Conservation (phyloP, 805 yeast species). For the Saccharomycopsis schoenii region DNA sequence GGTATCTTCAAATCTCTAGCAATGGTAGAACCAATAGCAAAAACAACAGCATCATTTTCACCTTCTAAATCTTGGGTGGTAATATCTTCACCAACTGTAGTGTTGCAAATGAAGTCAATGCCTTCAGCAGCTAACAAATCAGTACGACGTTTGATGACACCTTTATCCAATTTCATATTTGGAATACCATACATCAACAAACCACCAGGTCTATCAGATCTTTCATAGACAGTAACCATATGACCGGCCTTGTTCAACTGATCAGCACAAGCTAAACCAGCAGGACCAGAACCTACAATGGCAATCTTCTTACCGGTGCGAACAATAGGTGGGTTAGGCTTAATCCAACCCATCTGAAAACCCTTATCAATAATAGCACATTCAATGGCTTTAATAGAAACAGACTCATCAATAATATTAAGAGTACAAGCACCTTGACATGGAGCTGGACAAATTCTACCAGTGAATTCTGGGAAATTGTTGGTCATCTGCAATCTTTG, state of each 20-base stretch:
- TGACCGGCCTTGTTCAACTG: slow-evolving; percentile 97
- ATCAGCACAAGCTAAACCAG: slow-evolving; percentile 95
- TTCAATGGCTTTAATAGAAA: slow-evolving; percentile 92
- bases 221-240: slow-evolving; percentile 80
- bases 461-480: slow-evolving; percentile 97
- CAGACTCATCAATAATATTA: slow-evolving; percentile 90
- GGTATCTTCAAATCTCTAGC: slow-evolving; percentile 93
- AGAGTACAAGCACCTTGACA: slow-evolving; percentile 96
- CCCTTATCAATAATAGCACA: slow-evolving; percentile 95
- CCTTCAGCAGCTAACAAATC: slow-evolving; percentile 90
- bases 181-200: slow-evolving; percentile 98
- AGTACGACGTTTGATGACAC: slow-evolving; percentile 85
- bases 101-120: slow-evolving; percentile 61
- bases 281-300: slow-evolving; percentile 91
- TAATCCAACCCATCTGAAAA: slow-evolving; percentile 93
- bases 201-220: slow-evolving; percentile 95
- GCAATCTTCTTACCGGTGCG: slow-evolving; percentile 86
- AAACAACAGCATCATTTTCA: slow-evolving; percentile 70
- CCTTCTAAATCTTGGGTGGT: slow-evolving; percentile 58
- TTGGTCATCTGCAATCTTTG: slow-evolving; percentile 90
- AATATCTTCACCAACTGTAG: slow-evolving; percentile 79
- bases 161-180: slow-evolving; percentile 94
- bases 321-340: slow-evolving; percentile 63
- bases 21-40: slow-evolving; percentile 92
- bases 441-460: slow-evolving; percentile 98